These are phyloP conservation scores for Potentilla sterilis DNA, from an alignment of 306 rosid species.

Conservation along the genomic window DNA sequence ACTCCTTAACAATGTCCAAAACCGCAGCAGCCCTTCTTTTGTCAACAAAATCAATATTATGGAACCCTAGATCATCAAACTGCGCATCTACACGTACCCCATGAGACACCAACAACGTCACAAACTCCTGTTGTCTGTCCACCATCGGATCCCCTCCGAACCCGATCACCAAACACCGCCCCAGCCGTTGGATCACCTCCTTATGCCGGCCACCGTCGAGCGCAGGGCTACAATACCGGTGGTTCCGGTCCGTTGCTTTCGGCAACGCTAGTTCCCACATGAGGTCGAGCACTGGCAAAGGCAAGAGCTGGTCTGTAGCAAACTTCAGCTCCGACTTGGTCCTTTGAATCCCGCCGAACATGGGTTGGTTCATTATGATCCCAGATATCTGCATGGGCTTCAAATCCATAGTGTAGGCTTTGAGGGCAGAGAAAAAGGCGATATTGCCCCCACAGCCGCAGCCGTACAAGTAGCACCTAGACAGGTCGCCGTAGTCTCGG, in stretches of 20 bases:
- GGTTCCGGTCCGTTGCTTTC: slow-evolving; percentile 43
- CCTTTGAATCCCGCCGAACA: slow-evolving; percentile 59
- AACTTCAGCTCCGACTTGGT: slow-evolving; percentile 46
- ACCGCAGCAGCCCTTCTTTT: slow-evolving; percentile 30
- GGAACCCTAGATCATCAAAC: slow-evolving; percentile 64
- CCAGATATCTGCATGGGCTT: slow-evolving; percentile 52
- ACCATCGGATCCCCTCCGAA: slow-evolving; percentile 59
- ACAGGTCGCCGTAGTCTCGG: slow-evolving; percentile 55
- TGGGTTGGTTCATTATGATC: slow-evolving; percentile 65
- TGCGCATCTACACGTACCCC: slow-evolving; percentile 59
- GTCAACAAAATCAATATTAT: slow-evolving; percentile 56
- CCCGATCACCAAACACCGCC: slow-evolving; percentile 55
- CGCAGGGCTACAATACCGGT: slow-evolving; percentile 64
- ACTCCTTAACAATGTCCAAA: slow-evolving; percentile 46
- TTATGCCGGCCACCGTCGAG: slow-evolving; percentile 37
- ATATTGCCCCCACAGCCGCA: slow-evolving; percentile 57
- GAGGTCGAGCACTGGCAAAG: slow-evolving; percentile 63
- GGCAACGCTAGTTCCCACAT: slow-evolving; percentile 62
- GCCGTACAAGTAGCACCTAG: slow-evolving; percentile 57
- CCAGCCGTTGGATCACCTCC: slow-evolving; percentile 23
- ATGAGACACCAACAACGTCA: slow-evolving; percentile 46
- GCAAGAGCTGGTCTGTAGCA: slow-evolving; percentile 51
- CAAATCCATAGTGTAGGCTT: neutral
- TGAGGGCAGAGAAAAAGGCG: slow-evolving; percentile 35
- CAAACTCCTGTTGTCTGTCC: slow-evolving; percentile 58